Evolutionary conservation across 495 filamentous ascomycete genomes (phyloP).

Genomic region (Chaetomidium leptoderma): DNA sequence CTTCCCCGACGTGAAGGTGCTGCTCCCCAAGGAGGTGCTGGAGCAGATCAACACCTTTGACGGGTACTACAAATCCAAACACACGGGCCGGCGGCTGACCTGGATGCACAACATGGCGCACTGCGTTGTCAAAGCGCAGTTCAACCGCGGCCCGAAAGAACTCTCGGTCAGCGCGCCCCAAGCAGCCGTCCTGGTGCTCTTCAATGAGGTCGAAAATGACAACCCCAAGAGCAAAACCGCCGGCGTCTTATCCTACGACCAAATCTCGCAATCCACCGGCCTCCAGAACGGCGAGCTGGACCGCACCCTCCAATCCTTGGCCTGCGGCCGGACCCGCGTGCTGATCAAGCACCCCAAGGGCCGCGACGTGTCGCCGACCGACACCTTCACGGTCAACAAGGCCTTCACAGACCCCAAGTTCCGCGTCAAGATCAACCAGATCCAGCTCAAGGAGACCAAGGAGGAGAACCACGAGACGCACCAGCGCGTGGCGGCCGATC

Average conservation of each 20-base stretch:
- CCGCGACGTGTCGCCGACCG: slow-evolving; percentile 67
- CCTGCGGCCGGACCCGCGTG: slow-evolving; percentile 84
- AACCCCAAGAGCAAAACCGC: slow-evolving; percentile 10
- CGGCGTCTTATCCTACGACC: slow-evolving; percentile 56
- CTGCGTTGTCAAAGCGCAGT: slow-evolving; percentile 73
- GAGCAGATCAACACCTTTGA: slow-evolving; percentile 69
- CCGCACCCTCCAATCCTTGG: slow-evolving; percentile 89
- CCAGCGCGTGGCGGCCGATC: slow-evolving; percentile 78
- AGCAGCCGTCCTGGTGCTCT: slow-evolving; percentile 85
- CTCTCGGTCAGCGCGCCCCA: slow-evolving; percentile 85
- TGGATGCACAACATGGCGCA: slow-evolving; percentile 94
- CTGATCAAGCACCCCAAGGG: slow-evolving; percentile 81
- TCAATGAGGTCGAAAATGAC: slow-evolving; percentile 63
- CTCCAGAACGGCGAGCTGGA: slow-evolving; percentile 67
- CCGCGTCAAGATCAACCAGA: slow-evolving; percentile 96
- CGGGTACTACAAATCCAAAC: slow-evolving; percentile 75
- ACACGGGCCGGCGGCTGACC: slow-evolving; percentile 74
- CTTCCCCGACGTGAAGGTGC: slow-evolving; percentile 75
- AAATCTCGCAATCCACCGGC: slow-evolving; percentile 65
- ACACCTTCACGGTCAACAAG: slow-evolving; percentile 76
- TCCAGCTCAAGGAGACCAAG: slow-evolving; percentile 89
- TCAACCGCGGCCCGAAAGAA: slow-evolving; percentile 75
- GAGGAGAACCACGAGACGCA: slow-evolving; percentile 89
- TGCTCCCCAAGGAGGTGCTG: slow-evolving; percentile 67
- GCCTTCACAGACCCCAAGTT: slow-evolving; percentile 75